phyloP scores from a whole-genome alignment of 2,329 filamentous ascomycete genomes.

The Exophiala sideris region DNA sequence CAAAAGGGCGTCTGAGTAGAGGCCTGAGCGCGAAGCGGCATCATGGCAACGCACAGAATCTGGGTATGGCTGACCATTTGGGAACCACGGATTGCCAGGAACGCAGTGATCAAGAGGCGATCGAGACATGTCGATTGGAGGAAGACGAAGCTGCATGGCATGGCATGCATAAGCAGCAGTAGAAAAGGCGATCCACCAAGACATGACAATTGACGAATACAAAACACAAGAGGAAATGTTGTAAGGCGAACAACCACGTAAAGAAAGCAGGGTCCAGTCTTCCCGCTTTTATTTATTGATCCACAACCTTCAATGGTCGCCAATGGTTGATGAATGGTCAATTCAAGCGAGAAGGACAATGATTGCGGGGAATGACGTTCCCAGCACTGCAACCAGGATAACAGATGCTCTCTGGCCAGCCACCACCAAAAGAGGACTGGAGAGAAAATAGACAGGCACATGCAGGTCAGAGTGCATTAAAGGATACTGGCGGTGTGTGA shows the following conservation, averaged over 20 bases:
- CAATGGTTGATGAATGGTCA: background rate
- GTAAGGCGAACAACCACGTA: background rate
- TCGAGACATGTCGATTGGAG: slow-evolving; percentile 10
- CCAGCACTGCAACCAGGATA: no score
- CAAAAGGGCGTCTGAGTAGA: background rate
- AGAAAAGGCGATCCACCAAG: slow-evolving; percentile 1
- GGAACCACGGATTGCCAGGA: slow-evolving; percentile 20
- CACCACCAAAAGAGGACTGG: no score
- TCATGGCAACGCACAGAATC: slow-evolving; percentile 17
- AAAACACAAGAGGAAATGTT: background rate
- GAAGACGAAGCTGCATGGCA: slow-evolving; percentile 17
- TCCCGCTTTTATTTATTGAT: background rate
- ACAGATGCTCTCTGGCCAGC: no score
- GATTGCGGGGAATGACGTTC: background rate
- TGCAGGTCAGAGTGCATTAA: no score
- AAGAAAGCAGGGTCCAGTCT: background rate
- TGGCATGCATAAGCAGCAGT: slow-evolving; percentile 15
- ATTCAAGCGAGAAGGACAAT: background rate
- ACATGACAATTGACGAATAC: background rate
- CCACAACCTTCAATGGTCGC: background rate
- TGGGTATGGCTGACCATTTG: slow-evolving; percentile 15
- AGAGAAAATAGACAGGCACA: no score
- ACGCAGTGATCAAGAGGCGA: slow-evolving; percentile 6
- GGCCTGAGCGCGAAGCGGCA: slow-evolving; percentile 12
- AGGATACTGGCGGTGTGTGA: no score